Evolutionary conservation across 441 rosid genomes (phyloP), one percentile per base, ranked within the genome.

Genomic region (Brassica hybrid): DNA sequence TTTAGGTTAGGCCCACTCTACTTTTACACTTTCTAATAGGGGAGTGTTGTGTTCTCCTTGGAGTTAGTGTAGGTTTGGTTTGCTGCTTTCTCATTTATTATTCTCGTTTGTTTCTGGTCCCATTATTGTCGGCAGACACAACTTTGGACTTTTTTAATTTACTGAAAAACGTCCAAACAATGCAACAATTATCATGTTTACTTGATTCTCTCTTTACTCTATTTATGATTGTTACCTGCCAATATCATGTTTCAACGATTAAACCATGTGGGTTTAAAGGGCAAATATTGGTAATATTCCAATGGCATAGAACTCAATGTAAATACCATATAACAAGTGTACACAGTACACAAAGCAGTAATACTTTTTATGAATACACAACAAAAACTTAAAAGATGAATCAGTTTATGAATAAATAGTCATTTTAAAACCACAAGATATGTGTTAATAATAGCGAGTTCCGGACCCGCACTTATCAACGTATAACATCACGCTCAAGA

Each of bases 81-180:
- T 75, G 32, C 48, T 67, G 50, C 52, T 58, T 41, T 72, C 52
- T 41, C 60, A 5, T 50, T 67, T 67, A 5, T 14, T 7, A 25
- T 14, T 50, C 43, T 38, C 66, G 25, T 17, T 14, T 57, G 59
- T 57, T 10, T 17, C 1, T 67, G 34, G 6, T 57, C 73, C 60
- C 62, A 16, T 10, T 7, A 2, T n/a, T 75, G 79, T 75, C 74
- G 73, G 74, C 73, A 75, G 74, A 59, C 13, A 4, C 72, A 56
- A 21, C 64, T 65, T 64, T 64, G 12, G 21, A 13, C 8, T 32
- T 57, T 11, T 4, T 54, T 10, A 6, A 2, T 14, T 7, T 52
- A 52, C 10, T 52, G 19, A 2, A 50, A 52, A 52, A 52, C 58
- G 21, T 10, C 58, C 58, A 52, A 52, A 52, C 58, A 52, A 50